Conservation (phyloP, 2,329 filamentous ascomycete species). For the Penicillium sp. region DNA sequence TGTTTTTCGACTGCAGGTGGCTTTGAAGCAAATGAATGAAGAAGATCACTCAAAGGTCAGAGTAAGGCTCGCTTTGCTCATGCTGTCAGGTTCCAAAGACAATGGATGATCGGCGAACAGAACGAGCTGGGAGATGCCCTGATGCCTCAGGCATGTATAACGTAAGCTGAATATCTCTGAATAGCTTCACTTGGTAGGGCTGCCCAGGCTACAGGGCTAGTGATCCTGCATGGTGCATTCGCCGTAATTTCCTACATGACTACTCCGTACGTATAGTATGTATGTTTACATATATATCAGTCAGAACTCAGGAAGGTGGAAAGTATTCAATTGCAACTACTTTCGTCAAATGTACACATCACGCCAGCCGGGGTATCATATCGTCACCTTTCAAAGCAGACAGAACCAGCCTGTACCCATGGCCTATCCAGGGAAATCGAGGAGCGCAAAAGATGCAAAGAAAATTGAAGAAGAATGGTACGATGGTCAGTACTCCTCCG, state of each 20-base stretch:
- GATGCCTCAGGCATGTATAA: conserved; percentile 19
- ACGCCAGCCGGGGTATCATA: conserved; percentile 26
- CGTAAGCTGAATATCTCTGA: background rate
- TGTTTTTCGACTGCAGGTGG: background rate
- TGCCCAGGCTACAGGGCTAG: background rate
- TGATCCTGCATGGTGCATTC: background rate
- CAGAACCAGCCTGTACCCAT: conserved; percentile 15
- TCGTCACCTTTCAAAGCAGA: conserved; percentile 20
- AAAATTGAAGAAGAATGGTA: conserved; percentile 5
- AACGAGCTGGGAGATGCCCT: background rate
- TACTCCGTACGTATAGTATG: background rate
- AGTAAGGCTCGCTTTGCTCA: conserved; percentile 4
- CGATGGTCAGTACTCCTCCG: background rate
- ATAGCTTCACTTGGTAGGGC: too few species aligned
- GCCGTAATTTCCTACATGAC: background rate
- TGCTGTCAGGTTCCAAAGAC: conserved; percentile 6
- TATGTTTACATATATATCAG: background rate
- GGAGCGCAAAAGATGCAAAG: conserved; percentile 1
- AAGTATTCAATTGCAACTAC: conserved; percentile 10
- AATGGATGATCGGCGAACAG: conserved; percentile 11
- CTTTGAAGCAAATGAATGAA: background rate
- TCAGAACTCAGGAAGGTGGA: background rate
- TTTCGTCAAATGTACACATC: conserved; percentile 10
- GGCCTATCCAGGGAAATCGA: conserved; percentile 6
- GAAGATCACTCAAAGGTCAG: conserved; percentile 2